Conservation (phyloP, 75 land plant genomes). For the Picea sitchensis region DNA sequence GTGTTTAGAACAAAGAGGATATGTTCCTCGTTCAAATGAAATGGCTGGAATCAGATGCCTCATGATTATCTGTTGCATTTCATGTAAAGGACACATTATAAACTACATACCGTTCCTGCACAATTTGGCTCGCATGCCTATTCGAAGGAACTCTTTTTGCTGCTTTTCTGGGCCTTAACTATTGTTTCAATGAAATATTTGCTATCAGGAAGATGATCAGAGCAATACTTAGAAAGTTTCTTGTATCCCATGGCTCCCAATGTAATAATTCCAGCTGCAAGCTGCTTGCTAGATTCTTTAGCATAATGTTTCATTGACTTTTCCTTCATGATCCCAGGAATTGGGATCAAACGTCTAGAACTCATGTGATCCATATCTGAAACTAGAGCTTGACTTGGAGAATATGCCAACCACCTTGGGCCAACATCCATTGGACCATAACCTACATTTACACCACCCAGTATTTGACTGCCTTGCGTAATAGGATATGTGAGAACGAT, state of each 20-base stretch:
- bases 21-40: neutral
- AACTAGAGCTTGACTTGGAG: slow-evolving; percentile 50
- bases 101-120: slow-evolving; percentile 66
- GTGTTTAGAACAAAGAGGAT: neutral
- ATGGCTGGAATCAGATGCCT: neutral
- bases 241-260: slow-evolving; percentile 87
- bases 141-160: slow-evolving; percentile 18
- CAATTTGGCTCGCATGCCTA: slow-evolving; percentile 54
- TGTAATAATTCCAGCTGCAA: slow-evolving; percentile 78
- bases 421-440: slow-evolving; percentile 96
- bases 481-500: slow-evolving; percentile 84
- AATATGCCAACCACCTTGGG: slow-evolving; percentile 93
- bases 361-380: slow-evolving; percentile 72
- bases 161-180: slow-evolving; percentile 28
- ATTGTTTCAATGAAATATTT: slow-evolving; percentile 29
- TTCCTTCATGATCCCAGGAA: slow-evolving; percentile 58
- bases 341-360: slow-evolving; percentile 65
- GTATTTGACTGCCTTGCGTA: slow-evolving; percentile 44
- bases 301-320: slow-evolving; percentile 75
- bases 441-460: slow-evolving; percentile 49
- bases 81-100: too few species aligned
- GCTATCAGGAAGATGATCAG: slow-evolving; percentile 72
- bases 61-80: neutral
- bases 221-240: slow-evolving; percentile 71
- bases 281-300: slow-evolving; percentile 80